Evolutionary conservation across 768 basidiomycete species (phyloP), one percentile per base, ranked within the genome.

Genomic region (Chalciporus chontae): DNA sequence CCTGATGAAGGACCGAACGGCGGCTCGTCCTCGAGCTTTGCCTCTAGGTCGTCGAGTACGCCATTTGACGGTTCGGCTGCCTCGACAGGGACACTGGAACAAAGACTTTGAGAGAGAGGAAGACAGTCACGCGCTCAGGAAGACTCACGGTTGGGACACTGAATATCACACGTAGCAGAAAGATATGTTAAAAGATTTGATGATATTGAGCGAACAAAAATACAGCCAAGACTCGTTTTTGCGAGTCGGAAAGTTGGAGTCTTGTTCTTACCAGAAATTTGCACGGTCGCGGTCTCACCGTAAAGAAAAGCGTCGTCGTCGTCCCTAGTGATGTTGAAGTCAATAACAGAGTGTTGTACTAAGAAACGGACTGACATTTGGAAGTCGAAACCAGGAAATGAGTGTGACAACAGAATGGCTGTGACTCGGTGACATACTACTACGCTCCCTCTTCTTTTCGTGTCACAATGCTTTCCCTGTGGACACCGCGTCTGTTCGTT

Each of bases 241-340:
- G n/a, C 53, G 63, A 58, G 54, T 40, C 55, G 55, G 55, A 55
- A 54, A 59, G 54, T 51, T 40, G 43, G 37, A 55, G 56, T 58
- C 56, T 56, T 53, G 57, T 52, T 72, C 78, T 79, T 71, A 81
- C 80, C 76, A 73, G 76, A 9, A 71, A 41, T 69, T 65, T 54
- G 60, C 54, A 64, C 63, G 43, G 67, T 50, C 47, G 69, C 63
- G 38, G 80, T 71, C 51, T 77, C 77, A 50, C 87, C 87, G 58
- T 89, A 90, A 54, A 89, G 70, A 64, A 85, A 88, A 21, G 87
- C 85, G 67, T 90, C 87, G 61, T 90, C 87, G 70, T 88, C 87
- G 64, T 88, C 85, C 80, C 81, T 83, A 56, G 45, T 50, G 45
- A 54, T 45, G 40, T 47, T 50, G 40, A 21, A 31, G 68, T 69